Evolutionary conservation across 106 monocot species (phyloP).

Genomic region (Phalaenopsis aphrodite): DNA sequence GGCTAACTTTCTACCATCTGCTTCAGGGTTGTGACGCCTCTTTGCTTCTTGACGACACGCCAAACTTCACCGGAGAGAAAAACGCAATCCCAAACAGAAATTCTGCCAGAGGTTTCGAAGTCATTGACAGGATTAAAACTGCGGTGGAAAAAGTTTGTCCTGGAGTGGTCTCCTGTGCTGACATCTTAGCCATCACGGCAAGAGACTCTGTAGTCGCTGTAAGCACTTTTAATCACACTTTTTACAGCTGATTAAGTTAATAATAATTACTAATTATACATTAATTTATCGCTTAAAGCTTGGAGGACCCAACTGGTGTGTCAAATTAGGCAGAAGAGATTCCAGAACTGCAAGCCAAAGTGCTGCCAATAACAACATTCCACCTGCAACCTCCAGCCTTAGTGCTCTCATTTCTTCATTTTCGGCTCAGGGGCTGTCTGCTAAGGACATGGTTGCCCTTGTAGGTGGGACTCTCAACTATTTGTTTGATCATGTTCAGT

Average conservation of each 20-base stretch:
- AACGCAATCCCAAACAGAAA: constrained; percentile 43
- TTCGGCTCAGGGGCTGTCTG: constrained; percentile 39
- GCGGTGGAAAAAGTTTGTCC: constrained; percentile 57
- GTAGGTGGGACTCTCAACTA: constrained; percentile 11
- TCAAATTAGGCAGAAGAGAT: constrained; percentile 72
- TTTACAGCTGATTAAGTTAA: neutral
- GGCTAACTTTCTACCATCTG: no score
- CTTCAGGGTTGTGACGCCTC: constrained; percentile 74
- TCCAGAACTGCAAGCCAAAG: constrained; percentile 48
- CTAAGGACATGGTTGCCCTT: constrained; percentile 50
- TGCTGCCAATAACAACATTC: constrained; percentile 48
- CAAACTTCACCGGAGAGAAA: constrained; percentile 75
- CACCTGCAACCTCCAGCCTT: constrained; percentile 35
- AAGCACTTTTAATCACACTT: neutral
- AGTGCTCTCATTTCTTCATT: constrained; percentile 35
- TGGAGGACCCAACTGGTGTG: constrained; percentile 52
- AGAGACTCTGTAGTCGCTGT: constrained; percentile 57
- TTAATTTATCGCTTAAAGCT: constrained; percentile 26
- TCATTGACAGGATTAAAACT: constrained; percentile 56
- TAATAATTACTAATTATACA: neutral
- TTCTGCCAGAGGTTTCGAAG: constrained; percentile 59
- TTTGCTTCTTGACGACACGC: constrained; percentile 58
- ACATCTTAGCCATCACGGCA: constrained; percentile 55
- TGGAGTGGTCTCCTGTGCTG: constrained; percentile 63
- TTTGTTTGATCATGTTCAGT: neutral